Conservation (phyloP, 495 filamentous ascomycete species). For the Aspergillus haitiensis region DNA sequence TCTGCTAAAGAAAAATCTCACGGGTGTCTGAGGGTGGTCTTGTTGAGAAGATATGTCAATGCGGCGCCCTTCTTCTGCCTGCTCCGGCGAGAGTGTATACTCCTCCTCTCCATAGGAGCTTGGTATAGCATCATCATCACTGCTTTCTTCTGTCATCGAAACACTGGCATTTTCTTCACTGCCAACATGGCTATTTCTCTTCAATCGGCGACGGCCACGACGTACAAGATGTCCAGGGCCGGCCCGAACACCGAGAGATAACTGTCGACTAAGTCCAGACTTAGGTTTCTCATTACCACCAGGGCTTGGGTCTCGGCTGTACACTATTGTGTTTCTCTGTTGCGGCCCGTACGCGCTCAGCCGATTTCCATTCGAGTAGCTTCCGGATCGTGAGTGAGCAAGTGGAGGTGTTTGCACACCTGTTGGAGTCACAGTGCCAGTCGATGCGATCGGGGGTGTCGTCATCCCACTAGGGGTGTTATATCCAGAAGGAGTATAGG, state of each 20-base stretch:
- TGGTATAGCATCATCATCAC: slow-evolving; percentile 46
- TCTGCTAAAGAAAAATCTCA: slow-evolving; percentile 21
- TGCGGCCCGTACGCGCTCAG: slow-evolving; percentile 49
- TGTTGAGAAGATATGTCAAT: slow-evolving; percentile 24
- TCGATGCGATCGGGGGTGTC: slow-evolving; percentile 36
- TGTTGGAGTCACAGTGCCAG: slow-evolving; percentile 46
- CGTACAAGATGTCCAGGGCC: slow-evolving; percentile 39
- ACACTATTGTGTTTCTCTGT: slow-evolving; percentile 49
- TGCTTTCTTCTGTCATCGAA: slow-evolving; percentile 42
- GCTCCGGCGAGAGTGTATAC: slow-evolving; percentile 40
- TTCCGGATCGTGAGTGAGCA: slow-evolving; percentile 44
- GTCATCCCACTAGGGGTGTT: slow-evolving; percentile 45
- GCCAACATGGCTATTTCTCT: slow-evolving; percentile 31
- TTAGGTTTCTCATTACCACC: slow-evolving; percentile 34
- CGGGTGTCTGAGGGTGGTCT: slow-evolving; percentile 14
- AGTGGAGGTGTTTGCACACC: slow-evolving; percentile 43
- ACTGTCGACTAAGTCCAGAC: slow-evolving; percentile 41
- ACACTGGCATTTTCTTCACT: slow-evolving; percentile 32
- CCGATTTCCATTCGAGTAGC: slow-evolving; percentile 53
- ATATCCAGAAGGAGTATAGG: slow-evolving; percentile 35
- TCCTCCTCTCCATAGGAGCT: slow-evolving; percentile 49
- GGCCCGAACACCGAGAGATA: slow-evolving; percentile 41
- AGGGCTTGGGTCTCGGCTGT: slow-evolving; percentile 48
- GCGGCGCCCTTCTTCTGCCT: slow-evolving; percentile 35
- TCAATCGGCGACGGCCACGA: slow-evolving; percentile 34